Conservation (phyloP, 352 stramenopile genomes). For the Pythium monospermum region DNA sequence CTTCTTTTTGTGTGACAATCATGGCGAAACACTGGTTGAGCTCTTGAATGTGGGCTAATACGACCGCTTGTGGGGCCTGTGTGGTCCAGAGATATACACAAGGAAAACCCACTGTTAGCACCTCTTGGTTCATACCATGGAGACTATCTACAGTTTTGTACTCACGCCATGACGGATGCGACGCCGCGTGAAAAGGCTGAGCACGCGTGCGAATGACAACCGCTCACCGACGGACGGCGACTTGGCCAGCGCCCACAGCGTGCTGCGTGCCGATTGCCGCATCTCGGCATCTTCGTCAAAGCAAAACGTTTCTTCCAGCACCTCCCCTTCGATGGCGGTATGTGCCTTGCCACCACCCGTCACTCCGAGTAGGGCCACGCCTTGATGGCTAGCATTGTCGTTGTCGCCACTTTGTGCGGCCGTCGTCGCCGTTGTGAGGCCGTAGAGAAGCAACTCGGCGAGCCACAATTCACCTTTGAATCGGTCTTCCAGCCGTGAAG, state of each 20-base stretch:
- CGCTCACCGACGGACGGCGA: conserved; percentile 14
- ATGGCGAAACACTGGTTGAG: conserved; percentile 32
- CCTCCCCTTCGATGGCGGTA: conserved; percentile 15
- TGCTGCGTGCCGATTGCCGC: conserved; percentile 28
- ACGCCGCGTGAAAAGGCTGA: conserved; percentile 25
- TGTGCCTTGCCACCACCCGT: no score
- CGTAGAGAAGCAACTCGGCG: conserved; percentile 31
- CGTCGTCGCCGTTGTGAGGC: no score
- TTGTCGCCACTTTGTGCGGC: no score
- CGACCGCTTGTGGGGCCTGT: background rate
- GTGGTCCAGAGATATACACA: background rate
- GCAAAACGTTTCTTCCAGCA: conserved; percentile 44
- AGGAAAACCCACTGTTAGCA: background rate
- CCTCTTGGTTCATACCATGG: background rate
- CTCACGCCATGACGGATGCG: background rate
- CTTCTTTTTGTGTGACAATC: conserved; percentile 28
- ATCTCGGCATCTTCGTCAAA: conserved; percentile 39
- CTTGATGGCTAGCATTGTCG: background rate
- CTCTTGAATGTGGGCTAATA: conserved; percentile 21
- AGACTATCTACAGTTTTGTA: background rate
- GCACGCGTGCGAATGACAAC: conserved; percentile 26
- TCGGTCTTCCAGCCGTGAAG: conserved; percentile 26
- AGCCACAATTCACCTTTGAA: conserved; percentile 50
- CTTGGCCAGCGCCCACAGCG: conserved; percentile 36
- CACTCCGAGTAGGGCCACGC: background rate